A percentile compares a stretch with the other conserved stretches of the same genome.
Conservation (phyloP, 2,329 filamentous ascomycete species). For the Cryphonectria naterciae region DNA sequence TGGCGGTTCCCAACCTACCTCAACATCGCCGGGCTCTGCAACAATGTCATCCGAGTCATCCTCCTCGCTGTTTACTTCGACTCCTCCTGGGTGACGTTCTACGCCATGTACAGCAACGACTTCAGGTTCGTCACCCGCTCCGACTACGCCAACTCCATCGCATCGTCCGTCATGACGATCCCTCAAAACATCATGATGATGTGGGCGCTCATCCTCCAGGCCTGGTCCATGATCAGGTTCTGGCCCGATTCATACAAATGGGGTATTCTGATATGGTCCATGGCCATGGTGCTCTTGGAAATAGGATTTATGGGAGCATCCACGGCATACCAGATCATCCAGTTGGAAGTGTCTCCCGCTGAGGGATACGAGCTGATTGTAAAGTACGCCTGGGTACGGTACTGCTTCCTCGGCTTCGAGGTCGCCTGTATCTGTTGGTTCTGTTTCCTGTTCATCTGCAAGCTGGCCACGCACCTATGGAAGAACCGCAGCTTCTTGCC, state of each 20-base stretch:
- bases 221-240: slow-evolving; percentile 55
- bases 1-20: slow-evolving; percentile 66
- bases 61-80: slow-evolving; percentile 64
- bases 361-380: slow-evolving; percentile 3
- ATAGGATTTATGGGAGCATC: slow-evolving; percentile 40
- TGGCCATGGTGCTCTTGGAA: slow-evolving; percentile 37
- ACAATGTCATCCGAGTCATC: slow-evolving; percentile 63
- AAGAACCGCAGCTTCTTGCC: slow-evolving; percentile 52
- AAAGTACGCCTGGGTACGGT: slow-evolving; percentile 42
- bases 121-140: slow-evolving; percentile 48
- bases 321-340: slow-evolving; percentile 43
- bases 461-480: slow-evolving; percentile 53
- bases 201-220: slow-evolving; percentile 54
- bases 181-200: slow-evolving; percentile 52
- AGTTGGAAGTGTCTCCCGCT: slow-evolving; percentile 34
- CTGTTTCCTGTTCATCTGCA: slow-evolving; percentile 58
- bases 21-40: slow-evolving; percentile 63
- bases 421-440: slow-evolving; percentile 49
- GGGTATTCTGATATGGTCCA: slow-evolving; percentile 37
- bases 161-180: slow-evolving; percentile 47
- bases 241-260: slow-evolving; percentile 47
- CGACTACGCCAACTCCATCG: slow-evolving; percentile 44
- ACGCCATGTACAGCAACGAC: slow-evolving; percentile 62
- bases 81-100: slow-evolving; percentile 64
- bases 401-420: slow-evolving; percentile 41